Evolutionary conservation across 495 filamentous ascomycete species (phyloP).

Genomic region (Aspergillus cristatus): DNA sequence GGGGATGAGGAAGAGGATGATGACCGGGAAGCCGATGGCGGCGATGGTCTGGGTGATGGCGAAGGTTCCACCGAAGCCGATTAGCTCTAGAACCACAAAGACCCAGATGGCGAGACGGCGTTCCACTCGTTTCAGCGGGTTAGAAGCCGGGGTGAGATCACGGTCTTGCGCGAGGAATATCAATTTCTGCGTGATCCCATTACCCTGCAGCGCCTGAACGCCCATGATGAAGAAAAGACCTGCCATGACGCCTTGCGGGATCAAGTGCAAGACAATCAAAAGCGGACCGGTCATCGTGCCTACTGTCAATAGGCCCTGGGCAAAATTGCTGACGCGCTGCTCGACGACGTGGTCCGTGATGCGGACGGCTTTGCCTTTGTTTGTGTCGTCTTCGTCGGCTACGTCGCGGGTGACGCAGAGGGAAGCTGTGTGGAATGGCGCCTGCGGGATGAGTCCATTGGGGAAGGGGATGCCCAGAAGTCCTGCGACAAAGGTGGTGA

Average conservation of each 20-base stretch:
- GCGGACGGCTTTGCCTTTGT: constrained; percentile 54
- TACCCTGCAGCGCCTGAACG: constrained; percentile 67
- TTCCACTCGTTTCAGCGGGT: constrained; percentile 56
- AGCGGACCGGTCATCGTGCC: constrained; percentile 85
- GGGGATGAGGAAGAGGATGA: constrained; percentile 77
- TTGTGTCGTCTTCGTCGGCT: constrained; percentile 45
- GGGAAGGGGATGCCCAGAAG: constrained; percentile 83
- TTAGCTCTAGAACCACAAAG: constrained; percentile 67
- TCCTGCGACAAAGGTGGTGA: constrained; percentile 78
- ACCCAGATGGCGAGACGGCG: constrained; percentile 59
- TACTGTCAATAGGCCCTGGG: constrained; percentile 72
- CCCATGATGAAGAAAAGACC: constrained; percentile 96
- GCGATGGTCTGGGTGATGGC: constrained; percentile 95
- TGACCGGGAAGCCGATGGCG: constrained; percentile 86
- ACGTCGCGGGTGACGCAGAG: constrained; percentile 65
- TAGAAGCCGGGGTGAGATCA: constrained; percentile 49
- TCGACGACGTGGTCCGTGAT: constrained; percentile 72
- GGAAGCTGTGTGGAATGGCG: constrained; percentile 83
- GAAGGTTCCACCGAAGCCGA: constrained; percentile 79
- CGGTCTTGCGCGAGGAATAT: constrained; percentile 65
- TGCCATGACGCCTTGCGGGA: constrained; percentile 80
- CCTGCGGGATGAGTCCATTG: constrained; percentile 88
- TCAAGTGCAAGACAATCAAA: constrained; percentile 70
- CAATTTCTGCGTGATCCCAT: constrained; percentile 76
- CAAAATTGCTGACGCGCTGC: constrained; percentile 80